Base-by-base conservation (phyloP, 176 grass and related monocot genomes). In the Carex littledalei region DNA sequence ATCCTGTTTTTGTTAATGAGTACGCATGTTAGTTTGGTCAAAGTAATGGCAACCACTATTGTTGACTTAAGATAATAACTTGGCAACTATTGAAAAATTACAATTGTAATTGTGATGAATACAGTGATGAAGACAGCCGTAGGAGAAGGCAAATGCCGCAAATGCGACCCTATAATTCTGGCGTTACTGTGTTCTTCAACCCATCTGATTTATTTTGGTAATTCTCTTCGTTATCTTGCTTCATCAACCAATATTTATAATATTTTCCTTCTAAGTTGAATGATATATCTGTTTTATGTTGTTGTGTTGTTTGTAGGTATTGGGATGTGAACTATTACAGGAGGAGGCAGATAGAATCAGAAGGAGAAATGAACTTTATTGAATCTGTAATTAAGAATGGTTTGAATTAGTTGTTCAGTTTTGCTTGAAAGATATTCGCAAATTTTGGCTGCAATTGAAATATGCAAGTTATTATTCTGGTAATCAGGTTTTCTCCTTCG, bases 361-460 rank as follows among this genome's bases (percentile, higher is more conserved):
- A 94, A 35, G 83, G 91, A 5, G 85, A 89, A 79, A 95, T 93
- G 89, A 95, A 95, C 86, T 98, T 98, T 86, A 94, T 98, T 94
- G 96, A 98, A 98, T 98, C 96, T 95, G 96, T 98, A 98, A 98
- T 93, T 67, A 88, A 81, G 94, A 91, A 92, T 87, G 90, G 91
- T 92, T 98, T 98, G 90, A 89, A 76, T 94, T 91, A 84, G 89
- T 90, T 88, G 21, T 94, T 93, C 47, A 84, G 92, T 89, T 84
- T 45, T 58, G n/a, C 71, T 54, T 65, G 15, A 62, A 68, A 67
- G 71, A 63, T 59, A 20, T 31, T 84, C 29, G 3, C 53, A 78
- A 55, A 56, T 75, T 10, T 88, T 17, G 45, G 63, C 88, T 9
- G 53, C 31, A 16, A 83, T 89, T 58, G 79, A 78, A 91, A 67